Percentiles rank a stretch among this genome's conserved stretches.
Evolutionary conservation across 2,329 filamentous ascomycete species (phyloP).

Genomic region (Dryadomyces quercus-mongolicae): DNA sequence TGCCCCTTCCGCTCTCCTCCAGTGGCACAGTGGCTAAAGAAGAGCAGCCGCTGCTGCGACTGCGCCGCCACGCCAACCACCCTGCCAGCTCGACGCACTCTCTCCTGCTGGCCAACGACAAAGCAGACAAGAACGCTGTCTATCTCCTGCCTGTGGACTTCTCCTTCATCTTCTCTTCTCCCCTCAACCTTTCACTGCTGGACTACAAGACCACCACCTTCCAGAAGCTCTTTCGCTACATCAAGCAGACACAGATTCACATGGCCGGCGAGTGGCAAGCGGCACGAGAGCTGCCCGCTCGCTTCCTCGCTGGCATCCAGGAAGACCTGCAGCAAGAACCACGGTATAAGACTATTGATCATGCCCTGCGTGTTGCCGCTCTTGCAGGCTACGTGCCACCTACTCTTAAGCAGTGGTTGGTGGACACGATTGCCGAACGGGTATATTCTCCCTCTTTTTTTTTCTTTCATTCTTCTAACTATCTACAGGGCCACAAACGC

Average conservation of each 20-base stretch:
- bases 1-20: slow-evolving; percentile 23
- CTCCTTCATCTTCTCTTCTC: slow-evolving; percentile 67
- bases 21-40: neutral
- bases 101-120: slow-evolving; percentile 40
- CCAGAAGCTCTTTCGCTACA: slow-evolving; percentile 76
- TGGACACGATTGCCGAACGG: slow-evolving; percentile 68
- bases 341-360: slow-evolving; percentile 49
- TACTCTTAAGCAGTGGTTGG: slow-evolving; percentile 73
- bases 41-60: slow-evolving; percentile 14
- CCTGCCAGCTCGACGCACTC: slow-evolving; percentile 64
- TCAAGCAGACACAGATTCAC: slow-evolving; percentile 67
- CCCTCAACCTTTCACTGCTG: slow-evolving; percentile 70
- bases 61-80: slow-evolving; percentile 55
- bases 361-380: slow-evolving; percentile 72
- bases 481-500: slow-evolving; percentile 66
- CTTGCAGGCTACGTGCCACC: slow-evolving; percentile 71
- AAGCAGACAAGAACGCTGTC: slow-evolving; percentile 29
- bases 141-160: slow-evolving; percentile 68
- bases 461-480: neutral
- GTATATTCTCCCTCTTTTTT: slow-evolving; percentile 28
- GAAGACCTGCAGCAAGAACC: slow-evolving; percentile 57
- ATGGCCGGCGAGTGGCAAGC: slow-evolving; percentile 76
- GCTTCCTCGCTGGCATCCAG: slow-evolving; percentile 68
- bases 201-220: slow-evolving; percentile 79
- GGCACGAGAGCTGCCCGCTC: slow-evolving; percentile 62